A percentile compares a stretch with the other conserved stretches of the same genome.
Evolutionary conservation across 78 protist species (phyloP).

Genomic region (Dictyostelium intermedium): DNA sequence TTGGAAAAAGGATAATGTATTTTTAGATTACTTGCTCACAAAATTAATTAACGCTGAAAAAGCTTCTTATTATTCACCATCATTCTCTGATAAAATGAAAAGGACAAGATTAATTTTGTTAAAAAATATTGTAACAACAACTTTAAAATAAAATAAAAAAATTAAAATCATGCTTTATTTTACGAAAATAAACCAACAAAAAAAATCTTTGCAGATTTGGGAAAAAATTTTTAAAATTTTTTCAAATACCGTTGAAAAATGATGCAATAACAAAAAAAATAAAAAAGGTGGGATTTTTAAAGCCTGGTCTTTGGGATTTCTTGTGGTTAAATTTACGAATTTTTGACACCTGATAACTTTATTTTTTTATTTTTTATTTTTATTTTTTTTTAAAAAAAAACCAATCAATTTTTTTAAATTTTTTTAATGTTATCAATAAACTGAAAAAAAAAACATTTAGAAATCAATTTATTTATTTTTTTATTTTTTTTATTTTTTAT

Average conservation of each 20-base stretch:
- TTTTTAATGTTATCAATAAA: neutral
- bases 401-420: neutral
- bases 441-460: neutral
- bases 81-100: conserved; percentile 74
- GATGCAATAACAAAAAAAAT: neutral
- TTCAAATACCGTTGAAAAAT: neutral
- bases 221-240: neutral
- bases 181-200: too few relatives aligned
- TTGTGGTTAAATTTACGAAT: neutral
- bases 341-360: neutral
- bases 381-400: too few relatives aligned
- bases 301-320: neutral
- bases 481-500: neutral
- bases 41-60: conserved; percentile 75
- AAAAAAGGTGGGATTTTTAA: too few relatives aligned
- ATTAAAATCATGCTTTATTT: too few relatives aligned
- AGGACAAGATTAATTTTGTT: conserved; percentile 63
- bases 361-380: too few relatives aligned
- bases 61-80: conserved; percentile 66
- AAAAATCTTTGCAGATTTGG: neutral
- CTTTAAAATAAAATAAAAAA: neutral
- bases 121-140: conserved; percentile 40
- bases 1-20: conserved; percentile 61
- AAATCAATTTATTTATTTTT: neutral
- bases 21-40: conserved; percentile 31